Percentiles rank a stretch among this genome's conserved stretches.
Conservation (phyloP, 805 yeast genomes). For the Grigorovia transvaalensis region DNA sequence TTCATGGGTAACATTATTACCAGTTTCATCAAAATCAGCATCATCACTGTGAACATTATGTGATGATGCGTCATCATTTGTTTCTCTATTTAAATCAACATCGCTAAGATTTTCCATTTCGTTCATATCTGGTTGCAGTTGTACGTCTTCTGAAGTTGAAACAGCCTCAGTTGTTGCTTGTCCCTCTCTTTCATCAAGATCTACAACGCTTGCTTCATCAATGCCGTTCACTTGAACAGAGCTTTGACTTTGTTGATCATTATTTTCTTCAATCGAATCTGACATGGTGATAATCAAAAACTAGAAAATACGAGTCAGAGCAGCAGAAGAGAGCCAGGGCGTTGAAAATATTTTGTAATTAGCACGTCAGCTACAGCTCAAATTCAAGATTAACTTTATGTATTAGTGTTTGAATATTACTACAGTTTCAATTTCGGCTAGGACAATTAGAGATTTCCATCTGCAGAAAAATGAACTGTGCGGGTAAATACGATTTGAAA, state of each 20-base stretch:
- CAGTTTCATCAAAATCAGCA: not conserved
- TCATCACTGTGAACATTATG: conserved; percentile 6
- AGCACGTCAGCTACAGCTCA: too few species aligned
- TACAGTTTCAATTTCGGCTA: too few species aligned
- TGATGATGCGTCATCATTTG: not conserved
- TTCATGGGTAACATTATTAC: conserved; percentile 7
- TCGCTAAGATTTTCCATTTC: not conserved
- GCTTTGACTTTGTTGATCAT: not conserved
- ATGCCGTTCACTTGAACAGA: not conserved
- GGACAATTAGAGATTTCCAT: too few species aligned
- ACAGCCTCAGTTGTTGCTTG: not conserved
- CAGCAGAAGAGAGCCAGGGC: not conserved
- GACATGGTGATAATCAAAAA: not conserved
- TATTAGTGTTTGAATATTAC: too few species aligned
- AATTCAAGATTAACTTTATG: too few species aligned
- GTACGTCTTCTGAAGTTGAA: not conserved
- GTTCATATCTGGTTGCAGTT: not conserved
- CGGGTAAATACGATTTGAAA: too few species aligned
- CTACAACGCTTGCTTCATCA: not conserved
- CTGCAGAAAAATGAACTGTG: too few species aligned
- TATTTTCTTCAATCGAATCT: not conserved
- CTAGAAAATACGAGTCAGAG: not conserved
- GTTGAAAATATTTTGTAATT: too few species aligned
- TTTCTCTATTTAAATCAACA: not conserved
- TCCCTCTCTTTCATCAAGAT: not conserved